Base-by-base conservation (phyloP, 2,329 filamentous ascomycete genomes). In the Colletotrichum chrysophilum region DNA sequence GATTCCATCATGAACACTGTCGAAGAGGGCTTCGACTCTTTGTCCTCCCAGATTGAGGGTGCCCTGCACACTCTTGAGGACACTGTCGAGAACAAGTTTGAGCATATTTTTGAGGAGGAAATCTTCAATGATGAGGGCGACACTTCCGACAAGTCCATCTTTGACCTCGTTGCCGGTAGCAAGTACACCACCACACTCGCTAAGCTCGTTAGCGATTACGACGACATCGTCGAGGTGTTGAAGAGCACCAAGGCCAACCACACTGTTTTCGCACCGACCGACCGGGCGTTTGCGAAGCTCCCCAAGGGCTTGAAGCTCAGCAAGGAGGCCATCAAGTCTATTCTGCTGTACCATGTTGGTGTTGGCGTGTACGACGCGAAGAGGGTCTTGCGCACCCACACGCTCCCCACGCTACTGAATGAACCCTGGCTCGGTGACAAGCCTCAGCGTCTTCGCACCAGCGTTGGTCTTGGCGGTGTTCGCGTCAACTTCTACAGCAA, bases 261-360 rank as follows among this genome's bases (percentile, higher is more conserved):
- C 81, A 98, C 96, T 1, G 85, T 97, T 66, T 97, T 98, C 80
- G 94, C 94, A 3, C 96, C 96, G 0, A 92, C 91, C 2, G 92
- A 98, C 82, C 86, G 89, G 66, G 95, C 95, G 0, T 96, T 98
- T 79, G 91, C 93, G 77, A 86, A 89, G 78, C 84, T 92, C 28
- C 89, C 89, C 3, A 80, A 88, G 24, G 81, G 88, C 83, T 82
- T 88, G 77, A 92, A 95, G 85, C 93, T 93, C 6, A 89, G 90
- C 72, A 93, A 95, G 83, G 93, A 96, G 79, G 85, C 93, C 61
- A 83, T 97, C 76, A 91, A 94, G 85, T 88, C 89, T 69, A 81
- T 96, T 7, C 85, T 98, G 2, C 85, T 90, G 61, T 98, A 98
- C 84, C 96, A 98, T 80, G 85, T 98, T 77, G 91, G 92, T 0